Base-by-base conservation (phyloP, 2,329 filamentous ascomycete genomes). In the Aspergillus clavatus region DNA sequence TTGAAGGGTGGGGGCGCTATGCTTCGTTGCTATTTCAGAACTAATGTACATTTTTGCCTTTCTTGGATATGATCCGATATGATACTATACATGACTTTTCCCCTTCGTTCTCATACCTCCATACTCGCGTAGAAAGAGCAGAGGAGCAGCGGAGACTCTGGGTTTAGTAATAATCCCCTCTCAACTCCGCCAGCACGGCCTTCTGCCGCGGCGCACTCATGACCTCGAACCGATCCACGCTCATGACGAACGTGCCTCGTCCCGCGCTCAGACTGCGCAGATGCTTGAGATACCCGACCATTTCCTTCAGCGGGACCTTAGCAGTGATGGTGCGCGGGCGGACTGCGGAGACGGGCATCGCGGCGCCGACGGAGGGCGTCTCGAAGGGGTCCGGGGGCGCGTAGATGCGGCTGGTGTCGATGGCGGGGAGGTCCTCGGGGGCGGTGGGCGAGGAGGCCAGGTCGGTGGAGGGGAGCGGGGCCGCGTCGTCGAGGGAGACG, bases 281-380 rank as follows among this genome's bases (percentile, higher is more conserved):
- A 62, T 94, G 87, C 64, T 89, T 88, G 56, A 97, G 75, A 67
- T 97, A 98, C 33, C 91, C 87, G 27, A 97, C 84, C 88, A 97
- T 96, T 69, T 97, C 91, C 70, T 93, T 94, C 58, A 97, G 75
- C 24, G 93, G 93, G 22, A 97, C 91, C 58, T 87, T 82, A 18
- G 90, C 93, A 8, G 85, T 83, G 55, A 98, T 88, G 40, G 84
- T 76, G 45, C 77, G 67, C 46, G 81, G 79, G 24, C 76, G 67
- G 35, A 67, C 67, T 2, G 62, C 53, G 12, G 57, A 65, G 56
- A 38, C 56, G 47, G 54, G 62, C 48, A 55, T 28, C 48, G 66
- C 47, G 8, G 38, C 45, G 3, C 53, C 54, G 10, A 59, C 38
- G 12, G 52, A 61, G 1, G 56, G 43, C 3, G 58, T 51, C 40